Conservation (phyloP, 345 rosid species). For the Hevea brasiliensis region DNA sequence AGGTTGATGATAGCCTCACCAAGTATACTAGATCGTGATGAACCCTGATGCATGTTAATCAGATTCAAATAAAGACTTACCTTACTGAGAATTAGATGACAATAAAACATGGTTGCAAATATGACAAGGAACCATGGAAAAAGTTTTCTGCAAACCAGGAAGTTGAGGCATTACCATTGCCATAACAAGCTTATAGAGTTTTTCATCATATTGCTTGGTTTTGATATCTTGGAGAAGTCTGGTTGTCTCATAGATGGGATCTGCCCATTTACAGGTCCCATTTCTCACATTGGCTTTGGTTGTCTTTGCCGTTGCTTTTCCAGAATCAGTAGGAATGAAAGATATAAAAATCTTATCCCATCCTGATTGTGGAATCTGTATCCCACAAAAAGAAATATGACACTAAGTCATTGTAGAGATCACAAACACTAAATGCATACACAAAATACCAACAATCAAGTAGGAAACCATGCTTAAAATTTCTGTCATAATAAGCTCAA, state of each 20-base stretch:
- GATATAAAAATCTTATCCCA: conserved; percentile 97
- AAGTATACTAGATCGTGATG: conserved; percentile 84
- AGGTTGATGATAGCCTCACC: conserved; percentile 93
- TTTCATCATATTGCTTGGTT: conserved; percentile 78
- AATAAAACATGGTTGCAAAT: not conserved
- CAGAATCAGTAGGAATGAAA: conserved; percentile 86
- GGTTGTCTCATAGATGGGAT: conserved; percentile 97
- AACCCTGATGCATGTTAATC: conserved; percentile 55
- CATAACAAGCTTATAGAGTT: conserved; percentile 76
- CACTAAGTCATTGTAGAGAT: conserved; percentile 5
- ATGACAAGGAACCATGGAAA: not conserved
- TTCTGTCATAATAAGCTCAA: no score
- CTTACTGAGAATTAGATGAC: not conserved
- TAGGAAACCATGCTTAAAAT: no score
- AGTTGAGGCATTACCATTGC: conserved; percentile 60
- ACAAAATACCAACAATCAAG: no score
- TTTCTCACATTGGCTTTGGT: conserved; percentile 94
- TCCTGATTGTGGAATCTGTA: conserved; percentile 83
- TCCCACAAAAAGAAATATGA: conserved; percentile 13
- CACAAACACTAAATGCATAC: no score
- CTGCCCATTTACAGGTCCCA: conserved; percentile 96
- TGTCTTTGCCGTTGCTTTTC: conserved; percentile 89
- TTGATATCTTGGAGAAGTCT: conserved; percentile 84
- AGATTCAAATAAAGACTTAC: conserved; percentile 21
- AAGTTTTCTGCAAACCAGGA: conserved; percentile 1